Conservation (phyloP, 1,284 basidiomycete species). For the Athelia sp. region DNA sequence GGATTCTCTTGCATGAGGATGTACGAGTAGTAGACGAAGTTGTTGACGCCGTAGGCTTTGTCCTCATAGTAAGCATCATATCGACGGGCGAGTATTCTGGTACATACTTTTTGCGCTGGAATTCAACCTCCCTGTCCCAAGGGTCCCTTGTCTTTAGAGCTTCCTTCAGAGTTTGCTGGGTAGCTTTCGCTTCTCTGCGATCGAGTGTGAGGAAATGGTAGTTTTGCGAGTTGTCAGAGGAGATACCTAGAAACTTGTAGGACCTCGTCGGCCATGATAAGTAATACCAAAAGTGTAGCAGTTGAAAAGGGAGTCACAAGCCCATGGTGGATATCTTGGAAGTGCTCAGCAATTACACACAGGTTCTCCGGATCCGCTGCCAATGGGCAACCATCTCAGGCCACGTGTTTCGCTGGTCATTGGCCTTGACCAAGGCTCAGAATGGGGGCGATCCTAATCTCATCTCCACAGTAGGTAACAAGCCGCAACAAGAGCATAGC, state of each 20-base stretch:
- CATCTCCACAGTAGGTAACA: no score
- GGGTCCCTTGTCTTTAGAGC: constrained; percentile 68
- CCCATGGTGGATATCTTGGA: no score
- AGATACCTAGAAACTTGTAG: not conserved
- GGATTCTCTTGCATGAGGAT: constrained; percentile 72
- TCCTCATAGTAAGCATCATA: constrained; percentile 7
- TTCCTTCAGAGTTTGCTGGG: constrained; percentile 66
- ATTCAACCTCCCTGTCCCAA: constrained; percentile 81
- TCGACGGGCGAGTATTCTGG: not conserved
- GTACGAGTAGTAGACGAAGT: constrained; percentile 68
- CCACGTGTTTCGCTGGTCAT: no score
- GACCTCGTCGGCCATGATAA: not conserved
- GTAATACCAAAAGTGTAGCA: no score
- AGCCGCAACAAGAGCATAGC: no score
- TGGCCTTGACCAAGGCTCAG: no score
- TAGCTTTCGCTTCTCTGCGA: constrained; percentile 62
- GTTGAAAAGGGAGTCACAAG: no score
- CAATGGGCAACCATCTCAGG: no score
- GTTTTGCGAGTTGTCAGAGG: not conserved
- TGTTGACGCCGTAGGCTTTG: constrained; percentile 73
- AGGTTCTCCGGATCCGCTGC: no score
- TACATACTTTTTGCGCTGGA: constrained; percentile 76
- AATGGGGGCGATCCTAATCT: no score
- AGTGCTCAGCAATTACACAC: no score
- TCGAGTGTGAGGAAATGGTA: not conserved